Evolutionary conservation across 1,284 basidiomycete genomes (phyloP), one percentile per base, ranked within the genome.

Genomic region (Fistulina hepatica): DNA sequence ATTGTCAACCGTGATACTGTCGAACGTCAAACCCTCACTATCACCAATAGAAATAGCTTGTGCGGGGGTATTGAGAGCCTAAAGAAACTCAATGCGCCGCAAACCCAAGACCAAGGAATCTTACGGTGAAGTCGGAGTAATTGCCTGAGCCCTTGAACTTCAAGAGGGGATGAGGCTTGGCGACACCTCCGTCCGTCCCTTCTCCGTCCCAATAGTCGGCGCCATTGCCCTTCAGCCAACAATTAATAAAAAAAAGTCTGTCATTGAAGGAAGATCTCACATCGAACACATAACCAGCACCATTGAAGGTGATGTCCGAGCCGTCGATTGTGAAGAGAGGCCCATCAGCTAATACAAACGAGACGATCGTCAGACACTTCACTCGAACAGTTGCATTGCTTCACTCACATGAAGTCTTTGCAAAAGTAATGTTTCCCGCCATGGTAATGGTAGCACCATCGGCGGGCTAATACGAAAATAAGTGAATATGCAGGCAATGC

Each of bases 81-180:
- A n/a, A n/a, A n/a, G n/a, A n/a, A n/a, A n/a, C n/a, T n/a, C n/a
- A n/a, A n/a, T n/a, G n/a, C n/a, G n/a, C n/a, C n/a, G n/a, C n/a
- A n/a, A n/a, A n/a, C n/a, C n/a, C n/a, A n/a, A n/a, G n/a, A n/a
- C n/a, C n/a, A n/a, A n/a, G n/a, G n/a, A n/a, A n/a, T n/a, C n/a
- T n/a, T n/a, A 48, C 45, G 17, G 42, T 47, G 28, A 48, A 43
- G 25, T 37, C 36, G 9, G 42, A 32, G 36, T 46, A 48, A 4
- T 45, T 48, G 9, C 47, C 47, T 19, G 20, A 48, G 16, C 45
- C 45, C 32, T 47, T 48, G 40, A 48, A 44, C 43, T 42, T 47
- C 16, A 44, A 33, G 17, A 44, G 44, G 1, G 42, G 44, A 17
- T 44, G 44, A 10, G 44, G 46, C 34, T 44, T 45, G 21, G 44